Conservation (phyloP, 1,284 basidiomycete genomes). For the Rhodotorula sp. region DNA sequence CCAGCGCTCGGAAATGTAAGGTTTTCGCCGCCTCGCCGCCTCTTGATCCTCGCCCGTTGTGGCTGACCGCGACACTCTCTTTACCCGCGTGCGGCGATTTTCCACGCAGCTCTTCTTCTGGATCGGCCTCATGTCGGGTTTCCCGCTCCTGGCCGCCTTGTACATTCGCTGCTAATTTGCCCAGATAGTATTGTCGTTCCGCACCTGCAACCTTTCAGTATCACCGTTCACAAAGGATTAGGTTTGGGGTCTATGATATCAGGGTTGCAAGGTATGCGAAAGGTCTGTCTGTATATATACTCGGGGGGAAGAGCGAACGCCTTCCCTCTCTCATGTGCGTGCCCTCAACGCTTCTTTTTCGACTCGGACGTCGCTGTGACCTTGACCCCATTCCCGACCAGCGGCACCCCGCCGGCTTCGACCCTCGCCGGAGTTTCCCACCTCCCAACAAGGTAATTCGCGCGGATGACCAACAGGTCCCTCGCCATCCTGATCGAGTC, state of each 20-base stretch:
- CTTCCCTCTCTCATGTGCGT: background rate
- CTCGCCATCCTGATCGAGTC: slow-evolving; percentile 85
- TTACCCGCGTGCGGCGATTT: too few relatives aligned
- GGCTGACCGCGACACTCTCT: background rate
- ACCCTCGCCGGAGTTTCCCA: slow-evolving; percentile 50
- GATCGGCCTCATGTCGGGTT: slow-evolving; percentile 77
- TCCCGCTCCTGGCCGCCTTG: slow-evolving; percentile 86
- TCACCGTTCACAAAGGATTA: background rate
- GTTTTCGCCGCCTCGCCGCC: background rate
- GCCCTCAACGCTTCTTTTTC: slow-evolving; percentile 10
- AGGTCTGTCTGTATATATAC: too few relatives aligned
- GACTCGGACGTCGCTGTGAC: background rate
- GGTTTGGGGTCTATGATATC: background rate
- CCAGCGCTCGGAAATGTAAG: slow-evolving; percentile 61
- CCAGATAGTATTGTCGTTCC: too few relatives aligned
- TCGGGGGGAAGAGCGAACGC: too few relatives aligned
- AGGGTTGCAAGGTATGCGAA: background rate
- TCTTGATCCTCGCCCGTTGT: background rate
- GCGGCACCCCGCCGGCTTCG: background rate
- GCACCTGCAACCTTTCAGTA: too few relatives aligned
- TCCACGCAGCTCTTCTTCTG: slow-evolving; percentile 72
- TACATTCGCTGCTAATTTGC: slow-evolving; percentile 49
- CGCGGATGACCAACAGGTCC: slow-evolving; percentile 78
- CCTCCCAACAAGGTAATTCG: slow-evolving; percentile 72
- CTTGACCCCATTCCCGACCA: background rate